Evolutionary conservation across 2,329 filamentous ascomycete species (phyloP).

Genomic region (Cercospora beticola): DNA sequence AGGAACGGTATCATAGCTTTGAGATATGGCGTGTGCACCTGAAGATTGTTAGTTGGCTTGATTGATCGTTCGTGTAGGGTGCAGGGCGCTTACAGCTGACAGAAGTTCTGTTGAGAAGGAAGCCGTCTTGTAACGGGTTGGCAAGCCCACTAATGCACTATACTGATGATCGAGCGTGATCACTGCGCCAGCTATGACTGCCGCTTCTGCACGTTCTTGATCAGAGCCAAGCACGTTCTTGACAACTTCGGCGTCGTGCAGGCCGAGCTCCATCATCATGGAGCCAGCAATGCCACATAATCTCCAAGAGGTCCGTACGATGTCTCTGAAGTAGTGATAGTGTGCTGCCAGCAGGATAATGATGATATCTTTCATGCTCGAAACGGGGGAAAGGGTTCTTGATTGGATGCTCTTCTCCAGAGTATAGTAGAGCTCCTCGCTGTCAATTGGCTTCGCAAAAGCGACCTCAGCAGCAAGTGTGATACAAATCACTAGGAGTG

Average conservation of each 20-base stretch:
- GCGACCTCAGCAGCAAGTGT: background rate
- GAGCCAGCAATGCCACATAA: background rate
- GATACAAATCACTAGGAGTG: background rate
- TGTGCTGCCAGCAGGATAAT: background rate
- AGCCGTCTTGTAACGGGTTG: background rate
- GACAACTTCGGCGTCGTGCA: background rate
- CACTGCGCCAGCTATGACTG: background rate
- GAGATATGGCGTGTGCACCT: background rate
- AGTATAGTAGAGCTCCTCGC: background rate
- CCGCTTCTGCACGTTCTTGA: background rate
- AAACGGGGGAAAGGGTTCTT: background rate
- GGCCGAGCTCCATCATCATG: background rate
- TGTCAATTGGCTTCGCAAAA: background rate
- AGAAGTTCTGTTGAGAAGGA: background rate
- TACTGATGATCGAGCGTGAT: background rate
- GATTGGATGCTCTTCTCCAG: background rate
- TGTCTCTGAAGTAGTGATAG: background rate
- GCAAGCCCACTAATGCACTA: background rate
- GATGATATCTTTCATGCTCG: background rate
- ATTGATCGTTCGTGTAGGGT: background rate
- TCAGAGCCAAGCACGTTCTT: background rate
- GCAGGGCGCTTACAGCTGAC: background rate
- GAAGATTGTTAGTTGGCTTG: background rate
- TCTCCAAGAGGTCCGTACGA: background rate
- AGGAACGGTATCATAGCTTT: background rate